A percentile compares a stretch with the other conserved stretches of the same genome.
Conservation (phyloP, 2,329 filamentous ascomycete species). For the Apiospora arundinis region DNA sequence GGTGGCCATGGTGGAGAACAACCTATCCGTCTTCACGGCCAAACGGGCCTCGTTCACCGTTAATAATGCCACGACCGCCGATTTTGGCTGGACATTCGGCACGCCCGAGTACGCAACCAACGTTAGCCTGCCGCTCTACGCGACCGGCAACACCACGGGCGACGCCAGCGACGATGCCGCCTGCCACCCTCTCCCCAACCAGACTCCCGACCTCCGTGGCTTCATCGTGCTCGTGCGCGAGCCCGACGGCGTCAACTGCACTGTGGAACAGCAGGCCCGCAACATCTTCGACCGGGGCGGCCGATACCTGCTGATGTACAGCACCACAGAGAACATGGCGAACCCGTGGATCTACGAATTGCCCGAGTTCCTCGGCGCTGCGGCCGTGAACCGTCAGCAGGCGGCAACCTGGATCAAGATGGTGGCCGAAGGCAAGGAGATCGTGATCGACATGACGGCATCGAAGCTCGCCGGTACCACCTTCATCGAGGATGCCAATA, state of each 20-base stretch:
- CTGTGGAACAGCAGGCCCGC: constrained; percentile 58
- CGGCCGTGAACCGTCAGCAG: no score
- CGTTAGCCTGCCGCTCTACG: constrained; percentile 53
- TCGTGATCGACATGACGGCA: no score
- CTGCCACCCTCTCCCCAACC: constrained; percentile 57
- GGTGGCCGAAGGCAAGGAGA: neutral
- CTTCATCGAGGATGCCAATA: constrained; percentile 41
- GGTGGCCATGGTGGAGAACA: constrained; percentile 58
- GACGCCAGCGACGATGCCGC: constrained; percentile 52
- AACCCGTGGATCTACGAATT: no score
- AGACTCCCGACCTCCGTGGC: constrained; percentile 62
- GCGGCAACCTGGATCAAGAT: neutral
- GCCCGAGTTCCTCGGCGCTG: no score
- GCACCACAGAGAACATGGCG: constrained; percentile 42
- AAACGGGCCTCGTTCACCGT: constrained; percentile 33
- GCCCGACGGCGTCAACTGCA: constrained; percentile 57
- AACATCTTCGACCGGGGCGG: constrained; percentile 62
- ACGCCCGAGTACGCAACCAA: constrained; percentile 52
- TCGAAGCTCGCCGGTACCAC: neutral
- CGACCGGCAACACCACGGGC: constrained; percentile 30
- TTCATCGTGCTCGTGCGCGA: constrained; percentile 63
- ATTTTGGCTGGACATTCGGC: constrained; percentile 53
- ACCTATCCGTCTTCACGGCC: constrained; percentile 47
- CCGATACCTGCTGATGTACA: constrained; percentile 67
- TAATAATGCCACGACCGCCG: neutral